phyloP scores from a whole-genome alignment of 306 rosid genomes.

The Crotalaria pallida region DNA sequence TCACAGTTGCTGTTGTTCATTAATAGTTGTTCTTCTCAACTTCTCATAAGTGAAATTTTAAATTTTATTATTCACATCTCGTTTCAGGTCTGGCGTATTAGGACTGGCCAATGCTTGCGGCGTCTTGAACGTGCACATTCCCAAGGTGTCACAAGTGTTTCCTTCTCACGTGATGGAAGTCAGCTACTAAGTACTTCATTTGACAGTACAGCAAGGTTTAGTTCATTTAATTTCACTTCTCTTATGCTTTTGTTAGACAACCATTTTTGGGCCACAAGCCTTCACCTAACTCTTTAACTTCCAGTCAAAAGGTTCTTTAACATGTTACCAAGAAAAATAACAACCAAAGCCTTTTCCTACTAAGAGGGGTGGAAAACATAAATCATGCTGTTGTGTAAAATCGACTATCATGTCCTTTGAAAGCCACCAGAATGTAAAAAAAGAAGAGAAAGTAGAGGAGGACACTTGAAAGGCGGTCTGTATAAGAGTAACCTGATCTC shows the following conservation, averaged over 20 bases:
- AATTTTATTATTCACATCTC: constrained; percentile 10
- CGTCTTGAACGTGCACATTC: constrained; percentile 98
- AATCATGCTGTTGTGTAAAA: too few species aligned
- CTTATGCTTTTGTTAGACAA: background rate
- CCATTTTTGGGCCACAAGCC: background rate
- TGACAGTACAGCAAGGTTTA: constrained; percentile 94
- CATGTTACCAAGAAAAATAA: background rate
- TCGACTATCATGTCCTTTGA: too few species aligned
- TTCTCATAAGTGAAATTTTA: background rate
- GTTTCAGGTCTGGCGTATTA: constrained; percentile 87
- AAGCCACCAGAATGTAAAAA: too few species aligned
- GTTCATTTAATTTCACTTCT: constrained; percentile 5
- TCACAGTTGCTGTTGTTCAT: background rate
- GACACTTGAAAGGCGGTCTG: too few species aligned
- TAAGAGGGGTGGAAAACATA: background rate
- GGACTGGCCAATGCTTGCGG: constrained; percentile 98
- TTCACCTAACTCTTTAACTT: background rate
- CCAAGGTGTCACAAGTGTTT: constrained; percentile 89
- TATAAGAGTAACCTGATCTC: too few species aligned
- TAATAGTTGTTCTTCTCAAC: background rate
- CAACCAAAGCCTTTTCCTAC: background rate
- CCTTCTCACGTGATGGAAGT: constrained; percentile 97
- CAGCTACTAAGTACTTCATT: constrained; percentile 93
- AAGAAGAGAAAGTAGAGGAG: too few species aligned
- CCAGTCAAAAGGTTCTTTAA: background rate